Evolutionary conservation across 768 basidiomycete species (phyloP), one percentile per base, ranked within the genome.

Genomic region (Leccinum arenicola): DNA sequence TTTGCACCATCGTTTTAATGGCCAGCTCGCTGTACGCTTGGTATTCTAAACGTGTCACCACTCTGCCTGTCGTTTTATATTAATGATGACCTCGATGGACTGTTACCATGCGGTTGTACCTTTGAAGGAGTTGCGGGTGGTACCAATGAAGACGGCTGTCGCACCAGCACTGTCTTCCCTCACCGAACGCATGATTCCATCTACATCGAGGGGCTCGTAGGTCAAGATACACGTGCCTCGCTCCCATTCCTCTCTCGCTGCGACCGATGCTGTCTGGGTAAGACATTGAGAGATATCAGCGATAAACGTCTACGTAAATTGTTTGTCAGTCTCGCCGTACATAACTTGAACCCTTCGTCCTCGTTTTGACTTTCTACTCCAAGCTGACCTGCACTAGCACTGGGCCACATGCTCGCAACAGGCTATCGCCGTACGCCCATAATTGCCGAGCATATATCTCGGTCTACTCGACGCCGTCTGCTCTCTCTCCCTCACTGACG

Each of bases 71-170:
- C 47, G 52, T 50, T 19, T 35, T 48, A 19, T 58, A 49, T 64
- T 40, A 59, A 55, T 54, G 57, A 57, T 33, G 25, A 47, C 60
- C 56, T 50, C 19, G 45, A 23, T 27, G 19, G n/a, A 17, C 25
- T 19, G 35, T 45, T 51, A n/a, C 21, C 53, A 11, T 50, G 57
- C 31, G 14, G 23, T 53, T 19, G 51, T 66, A 88, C 92, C 92
- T 82, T 87, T 79, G 76, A 94, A 94, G 0, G 86, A 87, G 70
- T 93, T 88, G 57, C 93, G 83, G 6, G 93, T 95, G 14, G 91
- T 92, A 8, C 93, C 93, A 55, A 93, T 83, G 75, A 95, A 94
- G 3, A 86, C 76, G 10, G 85, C 84, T 11, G 81, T 85, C 35
- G 89, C 92, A 6, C 91, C 93, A 21, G 88, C 87, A 45, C 74